Evolutionary conservation across 1,139 yeast species (phyloP), one percentile per base, ranked within the genome.

Genomic region (Zhuliangozyma blackwelliae): DNA sequence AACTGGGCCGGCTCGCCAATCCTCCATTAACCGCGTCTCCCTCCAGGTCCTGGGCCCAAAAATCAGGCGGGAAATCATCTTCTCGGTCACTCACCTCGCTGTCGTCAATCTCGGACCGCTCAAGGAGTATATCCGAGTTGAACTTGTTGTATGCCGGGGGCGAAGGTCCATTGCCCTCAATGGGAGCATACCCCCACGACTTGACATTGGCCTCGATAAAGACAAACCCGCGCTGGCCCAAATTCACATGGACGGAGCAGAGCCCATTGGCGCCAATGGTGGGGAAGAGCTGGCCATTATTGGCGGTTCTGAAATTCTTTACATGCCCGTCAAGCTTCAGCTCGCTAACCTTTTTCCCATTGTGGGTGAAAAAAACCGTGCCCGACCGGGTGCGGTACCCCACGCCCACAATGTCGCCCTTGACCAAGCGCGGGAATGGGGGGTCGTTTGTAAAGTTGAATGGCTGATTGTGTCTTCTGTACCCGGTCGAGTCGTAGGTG

Each of bases 241-340:
- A 47, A 45, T 77, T 77, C 5, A 75, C 79, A 49, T 75, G 80
- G 9, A 77, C 57, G 2, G 77, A 64, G 48, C 81, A 74, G 30
- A 68, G 56, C 40, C 71, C 70, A 39, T 69, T 73, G 11, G 79
- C 75, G 2, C 82, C 82, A 25, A 77, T 54, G 0, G 67, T 69
- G 9, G 82, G 82, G 47, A 55, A 76, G 10, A 76, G 43, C 43
- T 70, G 75, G 1, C 73, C 73, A 36, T 55, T 54, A 27, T 60
- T 51, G 3, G 64, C 59, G 9, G 63, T 51, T 38, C 59, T 66
- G 49, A 68, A 66, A 39, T 65, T 59, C 46, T 63, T 78, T 27
- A 81, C 68, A 49, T 82, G 87, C 1, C 90, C 92, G 3, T 90
- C 90, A 22, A 82, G 58, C 36, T 74, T 68, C 38, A 79, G 74